Conservation (phyloP, 257 asterid species). For the Eustoma russellianum region DNA sequence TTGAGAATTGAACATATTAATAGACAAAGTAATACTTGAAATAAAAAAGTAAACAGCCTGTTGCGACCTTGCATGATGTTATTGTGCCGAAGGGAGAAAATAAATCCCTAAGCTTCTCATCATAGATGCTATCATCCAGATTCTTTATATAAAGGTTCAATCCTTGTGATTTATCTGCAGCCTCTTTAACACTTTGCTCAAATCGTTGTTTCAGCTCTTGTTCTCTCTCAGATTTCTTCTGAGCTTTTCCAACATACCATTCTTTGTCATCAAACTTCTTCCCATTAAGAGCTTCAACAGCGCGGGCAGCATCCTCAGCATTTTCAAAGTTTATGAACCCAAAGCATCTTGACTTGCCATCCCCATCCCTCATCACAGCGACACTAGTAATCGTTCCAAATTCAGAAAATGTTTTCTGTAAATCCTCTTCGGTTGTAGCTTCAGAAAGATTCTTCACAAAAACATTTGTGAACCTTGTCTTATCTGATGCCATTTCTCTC, state of each 20-base stretch:
- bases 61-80: constrained; percentile 86
- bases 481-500: constrained; percentile 58
- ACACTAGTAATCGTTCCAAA: constrained; percentile 60
- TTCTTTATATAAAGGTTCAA: constrained; percentile 77
- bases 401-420: constrained; percentile 52
- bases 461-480: constrained; percentile 63
- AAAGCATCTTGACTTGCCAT: constrained; percentile 77
- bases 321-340: constrained; percentile 89
- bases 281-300: constrained; percentile 82
- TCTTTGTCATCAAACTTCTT: constrained; percentile 59
- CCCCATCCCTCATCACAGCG: constrained; percentile 74
- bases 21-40: not conserved
- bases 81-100: constrained; percentile 69
- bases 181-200: constrained; percentile 74
- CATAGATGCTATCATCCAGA: constrained; percentile 69
- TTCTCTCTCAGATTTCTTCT: constrained; percentile 88
- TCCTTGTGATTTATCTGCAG: constrained; percentile 76
- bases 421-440: constrained; percentile 60
- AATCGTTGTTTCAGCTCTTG: constrained; percentile 49
- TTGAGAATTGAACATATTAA: not conserved
- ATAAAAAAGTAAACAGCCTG: not conserved
- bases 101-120: constrained; percentile 77
- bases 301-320: constrained; percentile 79
- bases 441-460: constrained; percentile 83
- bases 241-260: constrained; percentile 92